Base-by-base conservation (phyloP, 1,284 basidiomycete species). In the Takashimella tepidaria region DNA sequence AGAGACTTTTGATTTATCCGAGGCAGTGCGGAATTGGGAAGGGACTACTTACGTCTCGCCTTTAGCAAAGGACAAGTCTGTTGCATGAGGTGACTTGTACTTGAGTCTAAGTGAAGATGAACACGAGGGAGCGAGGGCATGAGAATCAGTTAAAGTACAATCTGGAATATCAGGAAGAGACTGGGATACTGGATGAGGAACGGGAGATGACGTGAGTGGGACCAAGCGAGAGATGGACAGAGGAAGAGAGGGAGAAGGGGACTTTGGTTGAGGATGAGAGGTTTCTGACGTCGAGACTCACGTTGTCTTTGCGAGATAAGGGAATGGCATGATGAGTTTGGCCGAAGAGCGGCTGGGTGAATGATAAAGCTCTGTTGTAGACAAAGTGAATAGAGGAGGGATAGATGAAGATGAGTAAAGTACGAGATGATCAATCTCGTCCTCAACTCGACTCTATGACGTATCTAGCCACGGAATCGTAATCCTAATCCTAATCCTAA, bases 41-140 rank as follows among this genome's bases (percentile, higher is more conserved):
- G 22, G n/a, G 3, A 41, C 22, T 1, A 68, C 72, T 69, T 61
- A 75, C 74, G 67, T 73, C 49, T 74, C 74, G 54, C 67, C 70
- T 55, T 75, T 75, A 44, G 67, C 66, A 53, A 76, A 76, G n/a
- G 72, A 74, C 8, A 76, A 62, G 51, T 76, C 74, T 1, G 73
- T 75, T 21, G 70, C 64, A 54, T 76, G 74, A 10, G 74, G 74
- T 5, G 70, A 73, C 58, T 75, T 76, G 68, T 75, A 76, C 52
- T 72, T 72, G 49, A 76, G 59, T 4, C 73, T 75, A 54, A 6
- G 8, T 8, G 46, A 46, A 25, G 16, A 41, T 48, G 26, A 52
- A 51, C 45, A 19, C 21, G 40, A 20, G 16, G 22, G 13, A 23
- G n/a, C 31, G 44, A 22, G 25, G 19, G 23, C 19, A n/a, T 4